Evolutionary conservation across 768 basidiomycete species (phyloP), one percentile per base, ranked within the genome.

Genomic region (Suillus discolor): DNA sequence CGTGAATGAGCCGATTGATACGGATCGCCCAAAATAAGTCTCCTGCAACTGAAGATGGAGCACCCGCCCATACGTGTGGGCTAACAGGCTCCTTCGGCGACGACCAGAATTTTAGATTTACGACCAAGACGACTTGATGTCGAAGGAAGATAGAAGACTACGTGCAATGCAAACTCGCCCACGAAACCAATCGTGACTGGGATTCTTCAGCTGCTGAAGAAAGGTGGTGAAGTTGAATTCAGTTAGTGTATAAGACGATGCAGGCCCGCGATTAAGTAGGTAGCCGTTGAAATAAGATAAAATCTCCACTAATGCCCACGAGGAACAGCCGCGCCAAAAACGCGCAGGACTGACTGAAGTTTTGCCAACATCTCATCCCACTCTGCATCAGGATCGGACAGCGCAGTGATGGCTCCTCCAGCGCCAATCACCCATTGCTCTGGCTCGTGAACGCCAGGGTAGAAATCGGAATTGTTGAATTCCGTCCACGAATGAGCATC

Each of bases 351-450:
- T 70, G 91, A 92, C 67, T 89, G 84, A 34, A 96, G 84, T 75
- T 99, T 98, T n/a, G 88, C 82, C 23, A 87, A 71, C 85, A 98
- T 97, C 75, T 98, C 96, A 8, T 97, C 95, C 96, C 96, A 97
- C 75, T 98, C 96, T 7, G 83, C 88, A 54, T 89, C 85, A 6
- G 90, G 83, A 66, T 96, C 87, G 6, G 95, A 96, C 45, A 98
- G 82, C 16, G 94, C 95, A 25, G 96, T 98, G 69, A 99, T 97
- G 12, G 96, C 96, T 42, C 96, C 96, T n/a, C 96, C 96, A 23
- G 96, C 94, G 23, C 96, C 96, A 39, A 97, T 82, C 2, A 81
- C 79, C 93, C 92, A 94, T 47, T 87, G 81, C 71, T 93, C 89
- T 36, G 72, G 68, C 67, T 65, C 69, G 20, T 63, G 34, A 15